Conservation (phyloP, 2,329 filamentous ascomycete species). For the Aphanoascus verrucosus region DNA sequence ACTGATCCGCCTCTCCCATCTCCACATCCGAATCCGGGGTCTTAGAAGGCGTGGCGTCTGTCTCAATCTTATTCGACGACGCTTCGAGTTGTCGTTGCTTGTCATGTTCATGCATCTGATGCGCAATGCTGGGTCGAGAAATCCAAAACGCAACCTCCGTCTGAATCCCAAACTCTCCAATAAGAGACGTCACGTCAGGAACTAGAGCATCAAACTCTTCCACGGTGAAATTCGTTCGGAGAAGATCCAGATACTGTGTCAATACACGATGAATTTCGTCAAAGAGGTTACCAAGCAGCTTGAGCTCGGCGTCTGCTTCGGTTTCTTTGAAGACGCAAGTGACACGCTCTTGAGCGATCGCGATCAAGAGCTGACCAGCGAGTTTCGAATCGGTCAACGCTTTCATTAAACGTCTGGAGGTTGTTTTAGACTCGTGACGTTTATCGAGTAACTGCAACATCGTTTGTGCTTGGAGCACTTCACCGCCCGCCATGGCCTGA, state of each 20-base stretch:
- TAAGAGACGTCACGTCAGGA: conserved; percentile 61
- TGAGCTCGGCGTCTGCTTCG: conserved; percentile 60
- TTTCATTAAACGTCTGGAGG: conserved; percentile 68
- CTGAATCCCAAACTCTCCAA: conserved; percentile 69
- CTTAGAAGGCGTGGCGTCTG: conserved; percentile 18
- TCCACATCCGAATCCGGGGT: conserved; percentile 21
- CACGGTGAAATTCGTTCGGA: conserved; percentile 65
- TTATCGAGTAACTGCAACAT: conserved; percentile 71
- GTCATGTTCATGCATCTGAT: conserved; percentile 45
- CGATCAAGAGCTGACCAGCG: conserved; percentile 72
- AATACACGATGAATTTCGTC: conserved; percentile 84
- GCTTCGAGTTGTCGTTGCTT: conserved; percentile 22
- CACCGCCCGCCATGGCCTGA: conserved; percentile 76
- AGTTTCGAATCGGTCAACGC: conserved; percentile 68
- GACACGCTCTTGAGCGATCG: conserved; percentile 80
- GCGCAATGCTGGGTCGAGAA: conserved; percentile 60
- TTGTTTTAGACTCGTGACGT: conserved; percentile 62
- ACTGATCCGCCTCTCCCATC: conserved; percentile 25
- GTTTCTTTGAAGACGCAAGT: conserved; percentile 71
- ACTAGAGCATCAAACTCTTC: conserved; percentile 69
- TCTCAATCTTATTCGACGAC: conserved; percentile 22
- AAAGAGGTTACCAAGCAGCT: conserved; percentile 74
- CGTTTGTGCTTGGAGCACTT: conserved; percentile 66
- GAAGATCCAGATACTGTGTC: conserved; percentile 76
- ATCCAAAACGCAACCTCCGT: conserved; percentile 77